These are phyloP conservation scores for Serpula lacrymans DNA, from an alignment of 768 basidiomycete species.

Conservation along the genomic window DNA sequence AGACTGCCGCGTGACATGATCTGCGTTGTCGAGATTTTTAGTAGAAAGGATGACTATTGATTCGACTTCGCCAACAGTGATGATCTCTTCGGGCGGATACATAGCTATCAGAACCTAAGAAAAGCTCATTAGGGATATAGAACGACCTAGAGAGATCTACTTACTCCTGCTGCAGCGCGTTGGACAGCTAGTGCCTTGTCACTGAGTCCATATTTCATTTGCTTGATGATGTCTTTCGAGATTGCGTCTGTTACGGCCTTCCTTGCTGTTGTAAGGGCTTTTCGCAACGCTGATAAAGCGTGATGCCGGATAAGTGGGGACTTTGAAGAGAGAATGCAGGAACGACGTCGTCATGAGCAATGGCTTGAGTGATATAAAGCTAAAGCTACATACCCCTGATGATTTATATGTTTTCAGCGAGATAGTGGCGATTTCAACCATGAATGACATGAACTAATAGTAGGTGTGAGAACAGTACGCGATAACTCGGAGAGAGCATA, in stretches of 20 bases:
- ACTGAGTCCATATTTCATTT: conserved; percentile 65
- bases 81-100: conserved; percentile 53
- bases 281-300: conserved; percentile 72
- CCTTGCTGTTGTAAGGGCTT: conserved; percentile 75
- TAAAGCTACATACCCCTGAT: conserved; percentile 53
- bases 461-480: not conserved
- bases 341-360: conserved; percentile 2
- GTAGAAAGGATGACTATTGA: conserved; percentile 61
- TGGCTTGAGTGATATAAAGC: not conserved
- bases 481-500: conserved; percentile 31
- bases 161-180: conserved; percentile 76
- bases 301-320: conserved; percentile 80
- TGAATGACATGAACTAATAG: conserved; percentile 88
- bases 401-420: conserved; percentile 68
- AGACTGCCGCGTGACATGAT: conserved; percentile 78
- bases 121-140: conserved; percentile 14
- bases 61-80: conserved; percentile 73
- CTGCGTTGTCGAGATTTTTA: conserved; percentile 76
- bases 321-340: conserved; percentile 34
- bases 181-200: conserved; percentile 88
- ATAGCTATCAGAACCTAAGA: conserved; percentile 53
- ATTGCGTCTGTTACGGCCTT: conserved; percentile 79
- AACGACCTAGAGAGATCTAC: conserved; percentile 10
- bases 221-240: conserved; percentile 80
- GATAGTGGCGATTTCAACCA: conserved; percentile 74